Conservation (phyloP, 257 asterid genomes). For the Marsdenia floribunda region DNA sequence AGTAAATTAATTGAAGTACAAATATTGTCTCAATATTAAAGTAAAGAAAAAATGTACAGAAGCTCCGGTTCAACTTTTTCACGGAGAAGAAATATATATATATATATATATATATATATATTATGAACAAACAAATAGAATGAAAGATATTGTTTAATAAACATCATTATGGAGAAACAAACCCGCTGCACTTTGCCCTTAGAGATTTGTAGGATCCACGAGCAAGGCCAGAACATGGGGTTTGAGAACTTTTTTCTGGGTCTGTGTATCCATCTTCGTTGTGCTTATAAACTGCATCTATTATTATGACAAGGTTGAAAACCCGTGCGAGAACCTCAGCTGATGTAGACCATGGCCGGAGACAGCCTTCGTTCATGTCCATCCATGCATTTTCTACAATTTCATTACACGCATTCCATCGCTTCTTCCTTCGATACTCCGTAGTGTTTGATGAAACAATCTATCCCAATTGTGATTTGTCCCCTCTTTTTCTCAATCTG, state of each 20-base stretch:
- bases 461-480: conserved; percentile 43
- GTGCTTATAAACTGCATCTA: conserved; percentile 40
- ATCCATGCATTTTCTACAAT: conserved; percentile 47
- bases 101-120: too few relatives aligned
- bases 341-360: conserved; percentile 19
- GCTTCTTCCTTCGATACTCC: conserved; percentile 35
- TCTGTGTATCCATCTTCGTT: conserved; percentile 46
- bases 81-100: too few relatives aligned
- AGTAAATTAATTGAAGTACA: too few relatives aligned
- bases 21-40: too few relatives aligned
- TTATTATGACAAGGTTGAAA: conserved; percentile 32
- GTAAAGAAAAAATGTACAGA: too few relatives aligned
- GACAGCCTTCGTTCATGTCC: conserved; percentile 39
- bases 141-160: too few relatives aligned
- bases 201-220: conserved; percentile 12
- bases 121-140: too few relatives aligned
- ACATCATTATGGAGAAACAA: too few relatives aligned
- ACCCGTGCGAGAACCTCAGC: conserved; percentile 21
- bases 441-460: conserved; percentile 41
- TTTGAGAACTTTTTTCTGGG: conserved; percentile 46
- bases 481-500: conserved; percentile 30
- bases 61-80: too few relatives aligned
- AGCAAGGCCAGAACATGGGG: conserved; percentile 30
- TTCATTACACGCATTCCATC: conserved; percentile 21
- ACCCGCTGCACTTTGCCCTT: background rate